Evolutionary conservation across 2,329 filamentous ascomycete species (phyloP), one percentile per base, ranked within the genome.

Genomic region (Penicillium sp.): DNA sequence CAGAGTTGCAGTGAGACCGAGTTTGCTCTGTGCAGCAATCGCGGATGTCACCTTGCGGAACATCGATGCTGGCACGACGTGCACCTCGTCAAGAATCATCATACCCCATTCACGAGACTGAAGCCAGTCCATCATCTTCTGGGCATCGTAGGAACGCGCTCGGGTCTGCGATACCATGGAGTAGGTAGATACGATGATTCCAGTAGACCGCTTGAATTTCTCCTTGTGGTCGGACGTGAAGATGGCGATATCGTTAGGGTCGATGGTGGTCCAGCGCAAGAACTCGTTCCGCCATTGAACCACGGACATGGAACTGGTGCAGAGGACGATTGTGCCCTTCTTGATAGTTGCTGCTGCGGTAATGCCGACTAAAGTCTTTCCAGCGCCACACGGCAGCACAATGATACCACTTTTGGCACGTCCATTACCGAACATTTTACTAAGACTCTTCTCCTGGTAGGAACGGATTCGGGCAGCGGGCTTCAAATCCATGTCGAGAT

Each of bases 371-470:
- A 98, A 75, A 1, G 93, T 98, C 76, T 98, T 98, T 52, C 93
- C 93, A 15, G 93, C 93, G 59, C 93, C 93, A 68, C 93, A 98
- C 15, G 93, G 93, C 60, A 98, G 73, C 48, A 98, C 93, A 52
- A 98, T 98, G 59, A 98, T 95, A 49, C 93, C 93, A 70, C 90
- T 96, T 75, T 95, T 93, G 12, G 93, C 93, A 71, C 93, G 86
- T 43, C 92, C 92, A 66, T 98, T 98, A 66, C 93, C 92, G 68
- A 98, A 98, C 93, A 98, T 98, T 71, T 98, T 98, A 75, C 89
- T 95, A 8, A 98, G 77, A 58, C 90, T 95, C 74, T 96, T 95
- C 70, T 98, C 93, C 68, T 98, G 93, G 62, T 98, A 98, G 24
- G 51, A 54, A 40, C 59, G 59, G 41, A 61, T 61, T 24, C 58